Evolutionary conservation across 495 filamentous ascomycete genomes (phyloP).

Genomic region (Podospora comata): DNA sequence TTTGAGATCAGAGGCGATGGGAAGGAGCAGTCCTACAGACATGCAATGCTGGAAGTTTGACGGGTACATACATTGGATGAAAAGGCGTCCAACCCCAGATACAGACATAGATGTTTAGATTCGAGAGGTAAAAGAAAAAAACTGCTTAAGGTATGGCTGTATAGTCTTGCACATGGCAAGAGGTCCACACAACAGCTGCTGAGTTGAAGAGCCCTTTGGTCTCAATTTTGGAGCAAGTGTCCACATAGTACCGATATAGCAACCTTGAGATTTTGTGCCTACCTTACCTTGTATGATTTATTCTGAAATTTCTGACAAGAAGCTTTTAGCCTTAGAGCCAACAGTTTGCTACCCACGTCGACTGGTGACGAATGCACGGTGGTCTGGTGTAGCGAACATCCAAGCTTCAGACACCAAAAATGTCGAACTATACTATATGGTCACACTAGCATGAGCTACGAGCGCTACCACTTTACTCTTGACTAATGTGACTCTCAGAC

Average conservation of each 20-base stretch:
- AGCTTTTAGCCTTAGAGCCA: not conserved
- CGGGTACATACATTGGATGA: not conserved
- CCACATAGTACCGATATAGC: too few species aligned
- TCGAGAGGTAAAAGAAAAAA: too few species aligned
- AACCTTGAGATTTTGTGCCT: too few species aligned
- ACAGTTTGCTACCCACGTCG: conserved; percentile 2
- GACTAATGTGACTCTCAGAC: not conserved
- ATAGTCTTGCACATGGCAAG: too few species aligned
- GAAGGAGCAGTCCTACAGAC: not conserved
- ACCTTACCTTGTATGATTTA: not conserved
- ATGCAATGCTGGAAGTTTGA: not conserved
- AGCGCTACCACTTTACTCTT: not conserved
- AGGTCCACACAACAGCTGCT: too few species aligned
- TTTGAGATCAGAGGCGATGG: not conserved
- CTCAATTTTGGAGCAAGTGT: too few species aligned
- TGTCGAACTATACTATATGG: not conserved
- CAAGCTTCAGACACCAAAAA: conserved; percentile 10
- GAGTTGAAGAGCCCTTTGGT: too few species aligned
- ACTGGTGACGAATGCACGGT: conserved; percentile 2
- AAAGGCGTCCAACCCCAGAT: too few species aligned
- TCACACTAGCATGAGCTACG: not conserved
- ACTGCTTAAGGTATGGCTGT: too few species aligned
- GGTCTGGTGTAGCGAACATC: conserved; percentile 6
- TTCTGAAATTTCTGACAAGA: not conserved
- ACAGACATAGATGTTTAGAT: too few species aligned